phyloP scores from a whole-genome alignment of 257 asterid genomes.

The Cordia subcordata region DNA sequence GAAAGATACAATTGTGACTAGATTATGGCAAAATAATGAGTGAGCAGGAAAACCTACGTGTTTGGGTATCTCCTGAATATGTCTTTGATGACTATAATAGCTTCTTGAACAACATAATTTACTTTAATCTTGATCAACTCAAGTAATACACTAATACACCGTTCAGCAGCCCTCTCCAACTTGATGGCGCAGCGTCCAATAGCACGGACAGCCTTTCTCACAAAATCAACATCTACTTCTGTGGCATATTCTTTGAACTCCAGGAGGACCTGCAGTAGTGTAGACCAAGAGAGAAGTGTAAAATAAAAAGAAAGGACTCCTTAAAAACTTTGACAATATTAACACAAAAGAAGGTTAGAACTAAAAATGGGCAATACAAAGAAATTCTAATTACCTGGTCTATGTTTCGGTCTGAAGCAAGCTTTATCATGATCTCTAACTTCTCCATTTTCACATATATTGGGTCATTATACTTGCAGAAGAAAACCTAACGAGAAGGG shows the following conservation, averaged over 20 bases:
- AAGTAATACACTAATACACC: slow-evolving; percentile 96
- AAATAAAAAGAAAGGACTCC: slow-evolving; percentile 11
- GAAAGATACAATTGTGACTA: slow-evolving; percentile 7
- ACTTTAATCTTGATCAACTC: slow-evolving; percentile 99
- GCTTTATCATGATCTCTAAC: slow-evolving; percentile 98
- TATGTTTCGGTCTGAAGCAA: slow-evolving; percentile 93
- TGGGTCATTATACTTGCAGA: slow-evolving; percentile 99
- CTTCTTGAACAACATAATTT: slow-evolving; percentile 99
- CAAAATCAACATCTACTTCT: slow-evolving; percentile 98
- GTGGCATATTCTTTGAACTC: slow-evolving; percentile 99
- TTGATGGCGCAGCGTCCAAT: slow-evolving; percentile 99
- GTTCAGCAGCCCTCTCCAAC: slow-evolving; percentile 99
- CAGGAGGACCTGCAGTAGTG: slow-evolving; percentile 57
- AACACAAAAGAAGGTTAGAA: neutral
- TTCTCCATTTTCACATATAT: slow-evolving; percentile 99
- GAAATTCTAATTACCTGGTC: slow-evolving; percentile 67
- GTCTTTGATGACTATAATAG: slow-evolving; percentile 96
- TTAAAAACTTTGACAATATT: neutral
- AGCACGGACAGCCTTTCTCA: slow-evolving; percentile 99
- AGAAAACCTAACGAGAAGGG: slow-evolving; percentile 60
- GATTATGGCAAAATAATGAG: slow-evolving; percentile 9
- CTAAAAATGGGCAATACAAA: slow-evolving; percentile 7
- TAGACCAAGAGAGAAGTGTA: slow-evolving; percentile 11
- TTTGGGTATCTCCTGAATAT: slow-evolving; percentile 98
- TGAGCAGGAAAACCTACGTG: slow-evolving; percentile 56